Conservation (phyloP, 148 eudicot species). For the Silene latifolia region DNA sequence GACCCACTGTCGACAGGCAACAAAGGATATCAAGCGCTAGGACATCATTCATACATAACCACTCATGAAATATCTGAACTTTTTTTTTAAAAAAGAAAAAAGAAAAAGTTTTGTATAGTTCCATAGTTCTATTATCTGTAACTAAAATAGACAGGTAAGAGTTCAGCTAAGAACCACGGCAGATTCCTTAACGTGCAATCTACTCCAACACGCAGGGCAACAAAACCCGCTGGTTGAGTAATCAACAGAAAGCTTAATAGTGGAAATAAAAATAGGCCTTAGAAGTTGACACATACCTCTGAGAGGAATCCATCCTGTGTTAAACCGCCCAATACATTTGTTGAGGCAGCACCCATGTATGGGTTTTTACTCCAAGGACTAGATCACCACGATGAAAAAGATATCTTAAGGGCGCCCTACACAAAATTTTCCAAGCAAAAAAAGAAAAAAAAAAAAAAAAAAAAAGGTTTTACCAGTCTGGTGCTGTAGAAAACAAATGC, state of each 20-base stretch:
- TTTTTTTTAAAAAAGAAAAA: too few species aligned
- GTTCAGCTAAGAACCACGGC: not conserved
- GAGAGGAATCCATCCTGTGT: not conserved
- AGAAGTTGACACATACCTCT: constrained; percentile 1
- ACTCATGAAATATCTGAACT: too few species aligned
- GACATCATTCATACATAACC: not conserved
- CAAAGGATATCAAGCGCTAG: not conserved
- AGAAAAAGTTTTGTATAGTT: not conserved
- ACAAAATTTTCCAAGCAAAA: not conserved
- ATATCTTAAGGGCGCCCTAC: not conserved
- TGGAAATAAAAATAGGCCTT: not conserved
- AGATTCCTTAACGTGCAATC: not conserved
- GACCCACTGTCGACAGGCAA: constrained; percentile 61
- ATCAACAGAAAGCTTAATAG: too few species aligned
- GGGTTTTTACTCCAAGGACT: too few species aligned
- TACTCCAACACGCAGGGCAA: not conserved
- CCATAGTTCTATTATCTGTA: not conserved
- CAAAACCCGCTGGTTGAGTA: not conserved
- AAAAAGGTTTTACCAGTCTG: not conserved
- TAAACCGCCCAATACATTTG: not conserved
- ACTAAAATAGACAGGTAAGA: too few species aligned
- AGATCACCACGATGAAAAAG: too few species aligned
- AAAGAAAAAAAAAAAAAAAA: not conserved
- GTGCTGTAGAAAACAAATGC: not conserved
- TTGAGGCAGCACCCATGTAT: too few species aligned